Evolutionary conservation across 2,329 filamentous ascomycete species (phyloP), one percentile per base, ranked within the genome.

Genomic region (Sclerotinia spermophila): DNA sequence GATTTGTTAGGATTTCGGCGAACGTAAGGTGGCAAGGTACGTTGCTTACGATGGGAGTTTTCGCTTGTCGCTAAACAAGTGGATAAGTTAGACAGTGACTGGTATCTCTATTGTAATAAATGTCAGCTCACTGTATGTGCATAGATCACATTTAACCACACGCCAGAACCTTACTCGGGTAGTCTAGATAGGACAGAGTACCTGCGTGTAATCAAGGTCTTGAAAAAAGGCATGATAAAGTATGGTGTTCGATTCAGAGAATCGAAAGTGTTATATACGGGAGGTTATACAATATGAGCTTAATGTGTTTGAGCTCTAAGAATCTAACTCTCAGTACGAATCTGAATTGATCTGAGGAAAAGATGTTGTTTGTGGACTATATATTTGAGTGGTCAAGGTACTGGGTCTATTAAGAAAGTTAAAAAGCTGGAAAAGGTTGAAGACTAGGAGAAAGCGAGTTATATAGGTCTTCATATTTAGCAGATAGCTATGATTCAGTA

Each of bases 11-110:
- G 4, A 42, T 15, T 42, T 42, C 2, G 3, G 40, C 15, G 40
- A 13, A 42, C 15, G 40, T 42, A 42, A 15, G 40, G 40, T 11
- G 15, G 3, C 13, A 13, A 11, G 15, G 3, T 11, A 13, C 3
- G 40, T 42, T 42, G 40, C 40, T 45, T 8, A 51, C 24, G 5
- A 15, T 27, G 0, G 0, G 48, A 27, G n/a, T 15, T 51, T 5
- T n/a, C 24, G 13, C 11, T 51, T 13, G 11, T 0, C 6, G n/a
- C 24, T 6, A n/a, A 27, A 51, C 15, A 24, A 15, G 5, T 6
- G 3, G 24, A 6, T 15, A 1, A 0, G 3, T 1, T 27, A 0
- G 48, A 6, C 7, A 15, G 0, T 15, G 2, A 5, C 11, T 15
- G 2, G 5, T n/a, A 15, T 15, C 3, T 51, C 48, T 15, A 1